Evolutionary conservation across 164 flowering plant species (phyloP).

Genomic region (Vitis riparia): DNA sequence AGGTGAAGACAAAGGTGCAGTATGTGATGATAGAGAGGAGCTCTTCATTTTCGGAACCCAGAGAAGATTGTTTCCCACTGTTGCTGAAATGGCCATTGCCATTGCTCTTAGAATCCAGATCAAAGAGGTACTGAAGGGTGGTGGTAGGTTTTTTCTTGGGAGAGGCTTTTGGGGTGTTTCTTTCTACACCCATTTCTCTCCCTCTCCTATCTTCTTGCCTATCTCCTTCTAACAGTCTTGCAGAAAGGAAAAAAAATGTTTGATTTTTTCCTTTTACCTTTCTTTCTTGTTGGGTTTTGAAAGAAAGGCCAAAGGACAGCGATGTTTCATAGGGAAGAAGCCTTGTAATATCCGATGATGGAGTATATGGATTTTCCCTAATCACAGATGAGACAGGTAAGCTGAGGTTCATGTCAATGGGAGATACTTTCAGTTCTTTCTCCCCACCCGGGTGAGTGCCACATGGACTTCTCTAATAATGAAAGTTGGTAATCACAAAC

Average conservation of each 20-base stretch:
- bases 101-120: conserved; percentile 36
- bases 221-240: not conserved
- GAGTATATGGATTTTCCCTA: not conserved
- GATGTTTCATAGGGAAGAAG: conserved; percentile 18
- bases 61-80: conserved; percentile 12
- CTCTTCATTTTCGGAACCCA: conserved; percentile 41
- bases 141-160: conserved; percentile 41
- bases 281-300: conserved; percentile 1
- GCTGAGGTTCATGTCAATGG: not conserved
- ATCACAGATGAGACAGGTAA: not conserved
- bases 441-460: conserved; percentile 11
- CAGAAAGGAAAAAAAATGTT: conserved; percentile 4
- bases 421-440: conserved; percentile 3
- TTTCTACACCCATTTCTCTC: conserved; percentile 36
- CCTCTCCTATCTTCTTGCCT: conserved; percentile 1
- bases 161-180: conserved; percentile 29
- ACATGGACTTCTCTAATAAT: not conserved
- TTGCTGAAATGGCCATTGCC: not conserved
- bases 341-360: conserved; percentile 21
- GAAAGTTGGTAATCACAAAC: not conserved
- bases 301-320: conserved; percentile 18
- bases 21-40: conserved; percentile 45
- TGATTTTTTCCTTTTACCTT: not conserved
- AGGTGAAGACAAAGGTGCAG: conserved; percentile 45
- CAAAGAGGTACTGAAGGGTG: conserved; percentile 53